Evolutionary conservation across 306 rosid genomes (phyloP), one percentile per base, ranked within the genome.

Genomic region (Betula pendula): DNA sequence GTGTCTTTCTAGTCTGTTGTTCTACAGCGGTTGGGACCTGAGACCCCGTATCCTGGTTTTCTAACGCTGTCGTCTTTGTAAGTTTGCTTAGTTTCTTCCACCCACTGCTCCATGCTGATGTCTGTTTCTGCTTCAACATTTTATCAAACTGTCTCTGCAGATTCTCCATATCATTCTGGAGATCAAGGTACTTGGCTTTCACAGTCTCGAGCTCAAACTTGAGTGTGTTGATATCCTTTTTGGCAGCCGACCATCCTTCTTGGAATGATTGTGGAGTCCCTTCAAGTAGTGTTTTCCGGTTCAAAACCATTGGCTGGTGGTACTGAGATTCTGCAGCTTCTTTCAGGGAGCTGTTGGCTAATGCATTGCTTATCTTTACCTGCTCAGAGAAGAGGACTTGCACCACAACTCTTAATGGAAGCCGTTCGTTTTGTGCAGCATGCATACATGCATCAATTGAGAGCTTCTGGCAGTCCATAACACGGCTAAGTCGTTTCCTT

Each of bases 401-500:
- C 58, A 96, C 98, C 13, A 96, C 99, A 40, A 96, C 92, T 74
- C 99, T 89, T 56, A 96, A 72, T 25, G 99, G 99, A 60, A 96
- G 98, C 75, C 99, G 87, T 84, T 96, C 99, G 51, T 96, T 96
- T 75, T 92, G 98, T 1, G 99, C 99, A 35, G 99, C 98, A 72
- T 96, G 99, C 96, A 91, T 86, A 77, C 99, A 96, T 0, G 99
- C 99, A 81, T 96, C 99, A 22, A 96, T 91, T 20, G 99, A 96
- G 67, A 96, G 97, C 79, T 96, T 96, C 80, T 96, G 98, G 77
- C 99, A 96, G 29, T 96, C 98, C 99, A 96, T 92, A 71, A 93
- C 96, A 13, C 99, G 91, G 84, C 98, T 92, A 14, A 96, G 92
- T 72, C 99, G 78, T 80, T 96, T 96, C 83, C 99, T 89, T 82